Evolutionary conservation across 2,329 filamentous ascomycete genomes (phyloP), one percentile per base, ranked within the genome.

Genomic region (Pseudogymnoascus sp.): DNA sequence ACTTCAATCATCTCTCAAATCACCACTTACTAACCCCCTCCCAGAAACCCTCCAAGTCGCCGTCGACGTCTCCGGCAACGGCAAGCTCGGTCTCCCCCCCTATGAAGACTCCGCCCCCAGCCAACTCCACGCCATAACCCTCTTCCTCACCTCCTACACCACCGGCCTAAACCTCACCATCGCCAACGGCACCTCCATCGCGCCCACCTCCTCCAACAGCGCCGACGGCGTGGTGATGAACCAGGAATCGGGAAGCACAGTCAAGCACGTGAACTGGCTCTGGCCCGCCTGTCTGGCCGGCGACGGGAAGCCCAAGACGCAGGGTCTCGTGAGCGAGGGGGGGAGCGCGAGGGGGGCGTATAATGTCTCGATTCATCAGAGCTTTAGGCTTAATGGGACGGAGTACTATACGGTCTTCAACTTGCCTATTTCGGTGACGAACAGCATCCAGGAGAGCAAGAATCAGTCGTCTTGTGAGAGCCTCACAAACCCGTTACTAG

Each of bases 191-290:
- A 86, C 84, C 2, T 17, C 33, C 36, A 11, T 36, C 57, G 33
- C 57, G 5, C 78, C 77, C 4, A 74, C 77, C 3, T 71, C 72
- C 6, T 75, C 77, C 61, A 78, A 80, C 60, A 81, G 80, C 6
- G 85, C 80, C 44, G 72, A 86, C 5, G 82, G 83, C 1, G 77
- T 85, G 58, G 85, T 90, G 61, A 81, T 90, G 76, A 71, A 74
- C 29, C 82, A 86, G 64, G 86, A 90, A 68, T 73, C 79, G 0
- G 81, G 81, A 3, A 87, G 85, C 68, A 89, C 87, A 0, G 87
- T 90, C 44, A 90, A 90, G 70, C 86, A 90, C 69, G 79, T 89
- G 64, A 85, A 86, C 69, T 90, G 87, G 84, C 76, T 81, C 17
- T 90, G 86, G 86, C 87, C 87, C 0, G 80, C 81, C 62, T 90